A percentile compares a stretch with the other conserved stretches of the same genome.
Conservation (phyloP, 2,329 filamentous ascomycete genomes). For the Sclerotinia minor region DNA sequence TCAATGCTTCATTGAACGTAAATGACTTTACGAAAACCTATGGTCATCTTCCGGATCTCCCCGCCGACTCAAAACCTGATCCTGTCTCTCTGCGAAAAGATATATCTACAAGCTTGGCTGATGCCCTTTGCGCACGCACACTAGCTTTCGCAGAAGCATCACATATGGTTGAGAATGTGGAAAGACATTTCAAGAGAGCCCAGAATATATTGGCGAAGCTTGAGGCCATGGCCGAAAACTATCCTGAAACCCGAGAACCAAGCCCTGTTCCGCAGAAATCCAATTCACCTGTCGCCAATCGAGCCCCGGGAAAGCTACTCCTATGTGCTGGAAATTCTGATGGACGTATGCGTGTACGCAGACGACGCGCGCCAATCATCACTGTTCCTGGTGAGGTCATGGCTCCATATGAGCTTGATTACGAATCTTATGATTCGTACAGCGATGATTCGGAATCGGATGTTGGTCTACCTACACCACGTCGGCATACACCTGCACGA, state of each 20-base stretch:
- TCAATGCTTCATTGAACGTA: constrained; percentile 55
- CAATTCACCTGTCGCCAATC: constrained; percentile 56
- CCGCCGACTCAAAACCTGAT: constrained; percentile 50
- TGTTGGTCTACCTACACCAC: constrained; percentile 41
- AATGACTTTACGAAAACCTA: constrained; percentile 59
- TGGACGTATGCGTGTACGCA: constrained; percentile 30
- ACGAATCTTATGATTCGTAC: constrained; percentile 53
- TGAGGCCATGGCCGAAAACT: constrained; percentile 60
- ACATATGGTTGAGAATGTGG: constrained; percentile 64
- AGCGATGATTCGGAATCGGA: constrained; percentile 35
- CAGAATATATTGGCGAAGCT: constrained; percentile 60
- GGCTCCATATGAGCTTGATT: constrained; percentile 64
- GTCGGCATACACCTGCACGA: constrained; percentile 33
- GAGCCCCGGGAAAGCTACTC: constrained; percentile 49
- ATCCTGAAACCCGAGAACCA: constrained; percentile 52
- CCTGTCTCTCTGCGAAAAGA: constrained; percentile 56
- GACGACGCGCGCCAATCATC: constrained; percentile 53
- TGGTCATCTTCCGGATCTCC: constrained; percentile 54
- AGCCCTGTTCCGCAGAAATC: constrained; percentile 47
- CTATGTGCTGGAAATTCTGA: constrained; percentile 47
- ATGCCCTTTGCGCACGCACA: constrained; percentile 56
- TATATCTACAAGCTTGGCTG: constrained; percentile 59
- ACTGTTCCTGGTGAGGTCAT: constrained; percentile 67
- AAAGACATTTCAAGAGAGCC: constrained; percentile 61
- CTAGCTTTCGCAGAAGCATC: constrained; percentile 62